Base-by-base conservation (phyloP, 768 basidiomycete genomes). In the Mycena metata region DNA sequence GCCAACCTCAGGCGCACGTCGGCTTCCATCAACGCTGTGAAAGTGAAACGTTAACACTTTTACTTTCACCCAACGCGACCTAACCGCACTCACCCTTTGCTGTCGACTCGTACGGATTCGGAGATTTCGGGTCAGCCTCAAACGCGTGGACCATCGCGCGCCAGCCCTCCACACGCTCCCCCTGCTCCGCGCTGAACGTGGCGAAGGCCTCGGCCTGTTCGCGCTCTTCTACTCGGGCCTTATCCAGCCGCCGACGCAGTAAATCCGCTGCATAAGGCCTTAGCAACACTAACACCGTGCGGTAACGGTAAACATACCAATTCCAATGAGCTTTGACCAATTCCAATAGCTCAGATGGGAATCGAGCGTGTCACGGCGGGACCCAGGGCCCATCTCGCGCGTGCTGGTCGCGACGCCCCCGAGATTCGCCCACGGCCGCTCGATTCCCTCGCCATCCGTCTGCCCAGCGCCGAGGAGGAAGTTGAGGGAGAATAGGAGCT, bases 341-440 rank as follows among this genome's bases (percentile, higher is more conserved):
- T 79, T 80, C 45, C 66, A 72, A 26, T 74, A 71, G 2, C 60
- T 69, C 46, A 73, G 77, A 23, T 76, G 74, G 43, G 74, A 72
- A 52, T 80, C 76, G 8, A 80, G 39, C 0, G 64, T 68, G 33
- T 79, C 76, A 7, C 72, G 64, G 1, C 76, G 70, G 2, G 73
- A 73, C 2, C 76, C 30, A 3, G 30, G 30, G 30, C 30, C 30
- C 30, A 30, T 30, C 6, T 30, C 30, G 6, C 30, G 30, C 6
- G 30, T 30, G 30, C 30, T 30, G 30, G 30, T 30, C 3, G 30
- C 30, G 30, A 30, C 30, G 6, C 30, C 30, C 30, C 30, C 30
- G 30, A 30, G 30, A 30, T 30, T 30, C 3, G 30, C 30, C 30
- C 30, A 30, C 30, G 30, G 30, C 3, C 30, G 30, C 6, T 30